These are phyloP conservation scores for Metarhizium sp. DNA, from an alignment of 2,329 filamentous ascomycete species.

Conservation along the genomic window DNA sequence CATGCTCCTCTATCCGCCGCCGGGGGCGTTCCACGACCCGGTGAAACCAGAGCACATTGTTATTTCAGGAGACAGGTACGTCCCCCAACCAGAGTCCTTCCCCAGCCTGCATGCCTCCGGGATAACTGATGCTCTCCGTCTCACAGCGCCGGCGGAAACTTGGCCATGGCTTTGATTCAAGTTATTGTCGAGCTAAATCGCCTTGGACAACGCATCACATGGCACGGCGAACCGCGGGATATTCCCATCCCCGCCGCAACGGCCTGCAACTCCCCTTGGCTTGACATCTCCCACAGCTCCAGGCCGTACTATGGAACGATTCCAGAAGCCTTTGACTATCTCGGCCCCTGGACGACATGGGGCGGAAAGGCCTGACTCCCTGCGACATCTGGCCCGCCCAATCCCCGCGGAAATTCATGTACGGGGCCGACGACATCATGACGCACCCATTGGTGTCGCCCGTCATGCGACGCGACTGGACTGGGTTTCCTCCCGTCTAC, in stretches of 20 bases:
- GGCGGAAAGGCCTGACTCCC: constrained; percentile 20
- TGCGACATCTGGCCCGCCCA: constrained; percentile 49
- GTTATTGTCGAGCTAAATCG: constrained; percentile 54
- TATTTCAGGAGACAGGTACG: constrained; percentile 58
- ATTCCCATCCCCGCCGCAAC: constrained; percentile 60
- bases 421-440: constrained; percentile 42
- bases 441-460: constrained; percentile 61
- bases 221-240: constrained; percentile 48
- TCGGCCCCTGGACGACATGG: constrained; percentile 35
- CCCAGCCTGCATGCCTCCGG: neutral
- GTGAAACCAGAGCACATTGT: constrained; percentile 59
- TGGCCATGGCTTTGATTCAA: constrained; percentile 58
- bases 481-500: constrained; percentile 54
- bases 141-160: constrained; percentile 60
- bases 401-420: constrained; percentile 45
- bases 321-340: constrained; percentile 24
- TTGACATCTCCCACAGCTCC: constrained; percentile 55
- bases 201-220: constrained; percentile 38
- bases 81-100: neutral
- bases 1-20: constrained; percentile 60
- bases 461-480: constrained; percentile 50
- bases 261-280: constrained; percentile 57
- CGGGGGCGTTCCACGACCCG: constrained; percentile 55
- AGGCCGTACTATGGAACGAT: constrained; percentile 18
- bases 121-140: neutral